Base-by-base conservation (phyloP, 2,329 filamentous ascomycete genomes). In the Fusarium sp. region DNA sequence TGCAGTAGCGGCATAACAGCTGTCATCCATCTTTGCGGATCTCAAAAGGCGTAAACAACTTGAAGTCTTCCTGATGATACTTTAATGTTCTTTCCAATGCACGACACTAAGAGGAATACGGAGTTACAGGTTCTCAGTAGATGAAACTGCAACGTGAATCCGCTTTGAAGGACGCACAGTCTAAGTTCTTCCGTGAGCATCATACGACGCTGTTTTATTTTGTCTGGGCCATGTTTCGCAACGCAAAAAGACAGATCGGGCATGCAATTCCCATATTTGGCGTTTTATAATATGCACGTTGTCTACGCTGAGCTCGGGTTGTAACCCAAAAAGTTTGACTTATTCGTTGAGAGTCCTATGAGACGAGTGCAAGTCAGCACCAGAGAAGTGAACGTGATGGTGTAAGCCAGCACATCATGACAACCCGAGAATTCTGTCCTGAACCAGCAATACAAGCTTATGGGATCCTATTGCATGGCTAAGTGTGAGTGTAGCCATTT, bases 191-290 rank as follows among this genome's bases (percentile, higher is more conserved):
- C 25, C n/a, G 61, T 20, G 30, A 47, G 18, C 29, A 61, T 61
- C 63, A 55, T 66, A 66, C 48, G 34, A 61, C 29, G 18, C 13
- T 22, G n/a, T 41, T 34, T 25, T 44, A 18, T 27, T 22, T 58
- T 38, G 22, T 20, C 18, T 46, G 38, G 16, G 27, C 27, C 13
- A 54, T 61, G 46, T 27, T 48, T 48, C 6, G 25, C 18, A 44
- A 15, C 15, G 22, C 15, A 16, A 40, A 16, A 27, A 24, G 47
- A 43, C 22, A 27, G 41, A 34, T 47, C 13, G 48, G 53, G 15
- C 8, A 24, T 48, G 15, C 9, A 20, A 30, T 10, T 32, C 41
- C 16, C 15, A 25, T 44, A 25, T 25, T 44, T 44, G 41, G 41
- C 22, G 41, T 44, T 24, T 44, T 44, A 25, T 44, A 13, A 11